Base-by-base conservation (phyloP, 148 eudicot genomes). In the Bassia scoparia region DNA sequence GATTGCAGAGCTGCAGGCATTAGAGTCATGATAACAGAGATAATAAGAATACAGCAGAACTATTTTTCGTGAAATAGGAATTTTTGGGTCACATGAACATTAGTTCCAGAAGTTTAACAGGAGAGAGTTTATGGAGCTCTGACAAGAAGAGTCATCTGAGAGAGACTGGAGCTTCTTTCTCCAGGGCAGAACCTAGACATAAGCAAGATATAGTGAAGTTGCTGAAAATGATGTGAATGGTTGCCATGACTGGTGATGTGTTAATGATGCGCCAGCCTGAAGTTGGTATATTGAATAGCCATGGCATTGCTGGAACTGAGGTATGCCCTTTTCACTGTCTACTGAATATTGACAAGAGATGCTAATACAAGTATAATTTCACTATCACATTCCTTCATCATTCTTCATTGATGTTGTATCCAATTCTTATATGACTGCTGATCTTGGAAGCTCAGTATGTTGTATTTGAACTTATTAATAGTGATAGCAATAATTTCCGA, bases 191-290 rank as follows among this genome's bases (percentile, higher is more conserved):
- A 78, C 93, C 93, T 26, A 81, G 89, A 77, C 93, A 89, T 77
- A 89, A 89, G 73, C 93, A 87, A 77, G 93, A 89, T 41, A 89
- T 89, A 61, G 93, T 89, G 69, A 83, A 87, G 66, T 74, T 86
- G 81, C 84, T 89, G 55, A 89, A 89, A 84, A 87, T 71, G 84
- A 83, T 37, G 93, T 27, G 93, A 89, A 76, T 89, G 48, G 93
- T 89, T 80, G 93, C 93, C 43, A 89, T 89, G 93, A 89, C 93
- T 43, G 93, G 93, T 31, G 93, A 89, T 75, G 93, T 23, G 93
- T 89, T 7, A 89, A 89, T 79, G 93, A 89, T 72, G 93, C 93
- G 5, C 93, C 93, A 68, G 93, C 93, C 26, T 89, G 60, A 89
- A 89, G 78, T 72, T 89, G 67, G 93, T 90, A 89, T 77, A 89